A percentile compares a stretch with the other conserved stretches of the same genome.
Evolutionary conservation across 768 basidiomycete species (phyloP).

Genomic region (Daedaleopsis nitida): DNA sequence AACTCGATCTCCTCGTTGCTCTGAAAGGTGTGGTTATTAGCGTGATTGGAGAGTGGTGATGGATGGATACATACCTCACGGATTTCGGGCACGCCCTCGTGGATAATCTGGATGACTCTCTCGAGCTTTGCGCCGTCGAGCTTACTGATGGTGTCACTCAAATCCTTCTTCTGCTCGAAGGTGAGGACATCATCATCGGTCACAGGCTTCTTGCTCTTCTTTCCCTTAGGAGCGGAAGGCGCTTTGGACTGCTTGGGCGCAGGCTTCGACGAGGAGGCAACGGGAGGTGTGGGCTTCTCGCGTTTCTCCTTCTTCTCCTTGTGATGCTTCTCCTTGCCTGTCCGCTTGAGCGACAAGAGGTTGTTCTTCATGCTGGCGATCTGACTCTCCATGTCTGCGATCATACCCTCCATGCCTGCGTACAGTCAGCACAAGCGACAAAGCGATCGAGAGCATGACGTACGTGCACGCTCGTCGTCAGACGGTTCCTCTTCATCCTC

Average conservation of each 20-base stretch:
- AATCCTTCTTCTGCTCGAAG: conserved; percentile 97
- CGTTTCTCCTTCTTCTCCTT: conserved; percentile 72
- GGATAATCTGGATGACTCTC: conserved; percentile 92
- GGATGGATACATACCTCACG: conserved; percentile 69
- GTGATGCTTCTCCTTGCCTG: conserved; percentile 44
- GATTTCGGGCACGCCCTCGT: conserved; percentile 91
- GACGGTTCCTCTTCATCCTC: conserved; percentile 64
- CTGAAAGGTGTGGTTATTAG: conserved; percentile 41
- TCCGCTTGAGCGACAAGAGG: conserved; percentile 60
- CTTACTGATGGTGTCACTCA: conserved; percentile 90
- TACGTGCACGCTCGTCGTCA: conserved; percentile 72
- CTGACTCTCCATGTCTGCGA: conserved; percentile 78
- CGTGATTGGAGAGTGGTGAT: not conserved
- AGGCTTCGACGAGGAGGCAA: conserved; percentile 67
- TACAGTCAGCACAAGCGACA: conserved; percentile 20
- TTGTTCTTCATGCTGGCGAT: conserved; percentile 77
- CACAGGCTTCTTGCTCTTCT: conserved; percentile 61
- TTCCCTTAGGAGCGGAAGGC: conserved; percentile 52
- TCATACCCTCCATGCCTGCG: conserved; percentile 54
- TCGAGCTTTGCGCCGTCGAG: conserved; percentile 84
- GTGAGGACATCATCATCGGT: conserved; percentile 83
- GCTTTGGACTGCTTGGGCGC: conserved; percentile 43
- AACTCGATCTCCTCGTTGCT: conserved; percentile 98
- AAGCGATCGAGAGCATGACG: conserved; percentile 31
- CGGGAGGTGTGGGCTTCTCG: conserved; percentile 39